Evolutionary conservation across 1,284 basidiomycete genomes (phyloP).

Genomic region (Afroboletus lepidellus): DNA sequence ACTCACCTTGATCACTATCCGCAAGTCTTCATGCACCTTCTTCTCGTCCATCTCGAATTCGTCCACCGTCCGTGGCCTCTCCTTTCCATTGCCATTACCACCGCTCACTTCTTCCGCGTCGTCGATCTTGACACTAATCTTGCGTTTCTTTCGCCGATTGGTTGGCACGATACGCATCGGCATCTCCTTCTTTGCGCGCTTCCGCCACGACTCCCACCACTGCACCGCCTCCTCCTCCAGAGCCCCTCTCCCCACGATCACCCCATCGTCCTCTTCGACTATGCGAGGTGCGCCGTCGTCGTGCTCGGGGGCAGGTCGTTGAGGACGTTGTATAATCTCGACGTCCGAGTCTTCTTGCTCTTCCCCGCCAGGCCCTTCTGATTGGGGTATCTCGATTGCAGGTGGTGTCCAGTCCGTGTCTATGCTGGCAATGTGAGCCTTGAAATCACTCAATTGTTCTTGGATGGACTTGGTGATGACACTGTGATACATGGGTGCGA

Average conservation of each 20-base stretch:
- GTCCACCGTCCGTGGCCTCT: slow-evolving; percentile 46
- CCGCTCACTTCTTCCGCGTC: slow-evolving; percentile 32
- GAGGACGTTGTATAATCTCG: slow-evolving; percentile 30
- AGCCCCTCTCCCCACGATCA: slow-evolving; percentile 42
- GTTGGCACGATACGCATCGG: slow-evolving; percentile 21
- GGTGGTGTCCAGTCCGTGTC: slow-evolving; percentile 38
- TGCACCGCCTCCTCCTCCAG: slow-evolving; percentile 49
- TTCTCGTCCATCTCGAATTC: slow-evolving; percentile 59
- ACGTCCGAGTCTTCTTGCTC: slow-evolving; percentile 39
- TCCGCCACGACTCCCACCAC: slow-evolving; percentile 77
- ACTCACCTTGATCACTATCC: slow-evolving; percentile 86
- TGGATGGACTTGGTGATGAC: slow-evolving; percentile 84
- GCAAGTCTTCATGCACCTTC: slow-evolving; percentile 75
- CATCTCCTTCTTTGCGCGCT: slow-evolving; percentile 32
- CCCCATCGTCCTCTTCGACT: slow-evolving; percentile 26
- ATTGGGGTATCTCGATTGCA: slow-evolving; percentile 21
- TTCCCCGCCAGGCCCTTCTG: slow-evolving; percentile 29
- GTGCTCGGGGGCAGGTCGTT: slow-evolving; percentile 1
- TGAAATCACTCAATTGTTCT: slow-evolving; percentile 83
- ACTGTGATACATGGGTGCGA: slow-evolving; percentile 69
- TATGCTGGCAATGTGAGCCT: slow-evolving; percentile 55
- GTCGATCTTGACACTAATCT: slow-evolving; percentile 33
- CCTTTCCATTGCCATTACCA: slow-evolving; percentile 33
- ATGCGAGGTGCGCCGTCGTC: slow-evolving; percentile 5
- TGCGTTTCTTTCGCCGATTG: slow-evolving; percentile 32